phyloP scores from a whole-genome alignment of 2,329 filamentous ascomycete species.

The Fusarium metavorans region DNA sequence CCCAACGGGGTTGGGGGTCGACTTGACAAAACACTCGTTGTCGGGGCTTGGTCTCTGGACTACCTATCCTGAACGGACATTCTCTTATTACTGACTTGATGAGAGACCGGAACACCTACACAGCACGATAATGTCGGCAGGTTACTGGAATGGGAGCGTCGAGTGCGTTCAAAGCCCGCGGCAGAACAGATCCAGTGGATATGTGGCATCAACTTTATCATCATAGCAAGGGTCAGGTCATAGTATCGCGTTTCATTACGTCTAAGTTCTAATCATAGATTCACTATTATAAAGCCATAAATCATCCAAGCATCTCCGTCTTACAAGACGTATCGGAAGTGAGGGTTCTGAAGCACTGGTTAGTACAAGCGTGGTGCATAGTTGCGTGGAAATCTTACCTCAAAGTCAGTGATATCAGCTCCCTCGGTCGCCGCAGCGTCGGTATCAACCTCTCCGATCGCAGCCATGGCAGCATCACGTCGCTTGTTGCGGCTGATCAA shows the following conservation, averaged over 20 bases:
- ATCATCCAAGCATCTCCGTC: background rate
- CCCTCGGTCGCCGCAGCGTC: constrained; percentile 12
- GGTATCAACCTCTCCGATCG: background rate
- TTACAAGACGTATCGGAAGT: constrained; percentile 33
- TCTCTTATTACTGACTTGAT: background rate
- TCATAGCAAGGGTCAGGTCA: background rate
- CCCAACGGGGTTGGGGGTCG: too few species aligned
- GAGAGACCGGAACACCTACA: background rate
- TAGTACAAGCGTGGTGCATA: accelerated
- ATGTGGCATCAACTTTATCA: background rate
- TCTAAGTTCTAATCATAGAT: background rate
- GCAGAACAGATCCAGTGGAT: background rate
- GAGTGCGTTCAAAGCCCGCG: background rate
- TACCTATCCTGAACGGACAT: background rate
- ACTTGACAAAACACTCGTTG: too few species aligned
- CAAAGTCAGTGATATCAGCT: constrained; percentile 38
- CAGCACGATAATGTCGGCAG: background rate
- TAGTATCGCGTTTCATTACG: background rate
- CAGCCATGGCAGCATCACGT: constrained; percentile 16
- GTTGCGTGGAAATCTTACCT: constrained; percentile 1
- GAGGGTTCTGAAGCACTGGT: constrained; percentile 17
- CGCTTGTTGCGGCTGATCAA: constrained; percentile 24
- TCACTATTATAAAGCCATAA: background rate
- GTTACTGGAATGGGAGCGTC: background rate
- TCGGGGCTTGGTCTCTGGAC: background rate